phyloP scores from a whole-genome alignment of 257 asterid species.

The Cynanchum wilfordii region DNA sequence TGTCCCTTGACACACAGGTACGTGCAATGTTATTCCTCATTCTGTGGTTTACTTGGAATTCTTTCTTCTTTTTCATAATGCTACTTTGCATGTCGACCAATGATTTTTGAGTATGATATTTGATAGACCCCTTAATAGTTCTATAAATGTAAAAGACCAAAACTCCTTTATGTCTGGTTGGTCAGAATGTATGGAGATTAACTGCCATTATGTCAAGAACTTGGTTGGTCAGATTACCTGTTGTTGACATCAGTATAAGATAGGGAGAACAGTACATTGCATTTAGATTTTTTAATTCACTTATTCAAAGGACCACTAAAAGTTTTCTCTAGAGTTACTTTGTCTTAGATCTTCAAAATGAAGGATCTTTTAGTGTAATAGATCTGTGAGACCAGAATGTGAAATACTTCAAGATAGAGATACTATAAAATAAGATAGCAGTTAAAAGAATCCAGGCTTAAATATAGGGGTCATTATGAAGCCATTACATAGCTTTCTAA shows the following conservation, averaged over 20 bases:
- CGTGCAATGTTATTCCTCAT: slow-evolving; percentile 19
- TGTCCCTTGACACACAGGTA: slow-evolving; percentile 94
- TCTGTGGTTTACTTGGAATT: neutral
- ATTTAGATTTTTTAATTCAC: neutral
- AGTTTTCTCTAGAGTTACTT: neutral
- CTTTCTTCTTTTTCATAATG: neutral
- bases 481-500: slow-evolving; percentile 18
- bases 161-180: neutral
- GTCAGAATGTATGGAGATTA: neutral
- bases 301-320: neutral
- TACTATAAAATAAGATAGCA: neutral
- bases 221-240: neutral
- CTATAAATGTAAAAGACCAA: neutral
- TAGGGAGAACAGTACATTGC: neutral
- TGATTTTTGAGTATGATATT: neutral
- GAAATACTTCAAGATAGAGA: neutral
- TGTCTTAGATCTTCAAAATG: neutral
- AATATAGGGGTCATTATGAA: neutral
- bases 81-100: neutral
- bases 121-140: neutral
- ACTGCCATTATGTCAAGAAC: neutral
- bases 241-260: neutral
- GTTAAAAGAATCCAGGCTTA: neutral
- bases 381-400: neutral
- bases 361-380: neutral